A percentile compares a stretch with the other conserved stretches of the same genome.
Conservation (phyloP, 164 flowering plant species). For the Chloranthus sessilifolius region DNA sequence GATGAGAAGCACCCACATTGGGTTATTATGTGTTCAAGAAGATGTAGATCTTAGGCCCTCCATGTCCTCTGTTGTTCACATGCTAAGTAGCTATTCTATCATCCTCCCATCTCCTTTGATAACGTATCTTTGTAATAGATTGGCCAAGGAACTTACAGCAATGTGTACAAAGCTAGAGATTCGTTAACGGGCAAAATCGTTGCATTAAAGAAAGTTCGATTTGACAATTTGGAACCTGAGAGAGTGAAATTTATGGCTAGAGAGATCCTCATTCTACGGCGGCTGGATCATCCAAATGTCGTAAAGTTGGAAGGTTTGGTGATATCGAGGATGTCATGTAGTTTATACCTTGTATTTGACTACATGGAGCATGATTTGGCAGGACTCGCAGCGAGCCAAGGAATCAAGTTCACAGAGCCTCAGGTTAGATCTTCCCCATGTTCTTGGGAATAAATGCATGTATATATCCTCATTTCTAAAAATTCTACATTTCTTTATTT, state of each 20-base stretch:
- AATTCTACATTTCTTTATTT: background rate
- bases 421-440: constrained; percentile 17
- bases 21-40: too few relatives aligned
- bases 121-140: too few relatives aligned
- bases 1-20: too few relatives aligned
- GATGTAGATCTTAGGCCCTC: too few relatives aligned
- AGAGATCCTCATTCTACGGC: constrained; percentile 60
- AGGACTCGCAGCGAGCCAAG: constrained; percentile 82
- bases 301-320: constrained; percentile 34
- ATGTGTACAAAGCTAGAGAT: constrained; percentile 79
- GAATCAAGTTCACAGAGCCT: constrained; percentile 32
- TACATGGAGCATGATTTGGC: constrained; percentile 97
- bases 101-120: too few relatives aligned
- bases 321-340: constrained; percentile 59
- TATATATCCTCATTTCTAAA: background rate
- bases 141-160: constrained; percentile 80
- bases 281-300: constrained; percentile 33
- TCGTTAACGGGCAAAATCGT: constrained; percentile 38
- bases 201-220: constrained; percentile 51
- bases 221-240: constrained; percentile 52
- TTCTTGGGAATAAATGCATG: background rate
- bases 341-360: constrained; percentile 49
- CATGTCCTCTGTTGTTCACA: too few relatives aligned
- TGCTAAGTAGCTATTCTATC: too few relatives aligned
- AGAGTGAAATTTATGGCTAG: constrained; percentile 84